Evolutionary conservation across 2,329 filamentous ascomycete genomes (phyloP), one percentile per base, ranked within the genome.

Genomic region (Dactylellina parvicollis): DNA sequence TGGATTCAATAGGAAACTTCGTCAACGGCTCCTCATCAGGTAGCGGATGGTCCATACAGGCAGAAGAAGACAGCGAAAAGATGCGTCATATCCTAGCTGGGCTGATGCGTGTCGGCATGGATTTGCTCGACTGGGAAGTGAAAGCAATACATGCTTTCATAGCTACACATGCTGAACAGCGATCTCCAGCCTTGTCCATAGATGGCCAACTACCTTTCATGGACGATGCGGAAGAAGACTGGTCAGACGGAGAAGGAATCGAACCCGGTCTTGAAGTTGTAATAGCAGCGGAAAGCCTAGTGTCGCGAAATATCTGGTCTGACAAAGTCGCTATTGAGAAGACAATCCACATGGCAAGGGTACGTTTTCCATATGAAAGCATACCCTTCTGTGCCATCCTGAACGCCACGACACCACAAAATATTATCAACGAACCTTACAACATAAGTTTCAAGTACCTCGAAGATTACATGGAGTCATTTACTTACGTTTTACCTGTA

Each of bases 341-440:
- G 16, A 80, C 90, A 74, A 87, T 96, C 30, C 83, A 86, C 54
- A 86, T 90, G 79, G 88, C 93, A 4, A 85, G 89, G 44, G 86
- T 87, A 72, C 88, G 94, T 62, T 97, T 92, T 79, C 94, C 94
- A 0, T 94, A 91, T 80, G 94, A 97, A 81, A 89, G 91, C 49
- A 81, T 88, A 1, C 92, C 93, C 0, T 92, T 96, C 77, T 81
- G 96, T 72, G 87, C 86, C 59, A 82, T 96, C 38, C 90, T 88
- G 78, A 88, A 88, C 20, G 60, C 69, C 62, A 86, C 86, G 38
- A 81, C 96, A 14, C 86, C 85, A 16, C 57, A 74, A 50, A 10
- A 75, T 71, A 61, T 75, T 42, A 22, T 62, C 20, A 30, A 62
- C 47, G 52, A 72, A 61, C 36, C 73, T 26, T 50, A 70, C 62